Base-by-base conservation (phyloP, 495 filamentous ascomycete genomes). In the Astrothelium subdiscretum region DNA sequence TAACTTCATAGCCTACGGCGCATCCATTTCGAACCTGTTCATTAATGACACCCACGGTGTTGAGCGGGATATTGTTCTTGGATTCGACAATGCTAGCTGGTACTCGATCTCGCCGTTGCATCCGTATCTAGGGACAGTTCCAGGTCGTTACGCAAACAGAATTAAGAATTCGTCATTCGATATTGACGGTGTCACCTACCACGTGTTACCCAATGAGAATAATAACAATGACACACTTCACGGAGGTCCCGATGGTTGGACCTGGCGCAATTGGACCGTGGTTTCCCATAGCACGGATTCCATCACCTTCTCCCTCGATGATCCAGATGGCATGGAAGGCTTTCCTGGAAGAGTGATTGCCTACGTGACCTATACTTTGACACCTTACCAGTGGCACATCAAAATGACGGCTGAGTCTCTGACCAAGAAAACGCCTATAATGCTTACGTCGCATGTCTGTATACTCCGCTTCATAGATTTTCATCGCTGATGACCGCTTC, bases 151-250 rank as follows among this genome's bases (percentile, higher is more conserved):
- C 31, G 64, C 64, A 38, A 92, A 95, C 74, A 85, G 88, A 32
- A 95, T 94, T 75, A 89, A 87, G 79, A 94, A 94, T 72, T 85
- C 83, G 65, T 88, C 83, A 10, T 95, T 94, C 69, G 79, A 78
- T 62, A 80, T 92, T 63, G 86, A 89, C 58, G 86, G 83, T 26
- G 66, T 66, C 15, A 77, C 72, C 0, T 92, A 86, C 68, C 79
- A 91, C 63, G 75, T 64, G 1, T 31, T 60, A 12, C 60, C 85
- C 35, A 94, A 92, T 73, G 90, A 95, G 69, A 83, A 94, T 59
- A 67, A 77, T 10, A 85, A 86, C 24, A 66, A 75, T 8, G 79
- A 92, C 72, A 90, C 88, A 4, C 81, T 95, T 29, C 90, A 95
- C 70, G 90, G 90, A 48, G 90, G 90, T n/a, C 77, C 76, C 1